Conservation (phyloP, 2,329 filamentous ascomycete species). For the Claviceps lovelessii region DNA sequence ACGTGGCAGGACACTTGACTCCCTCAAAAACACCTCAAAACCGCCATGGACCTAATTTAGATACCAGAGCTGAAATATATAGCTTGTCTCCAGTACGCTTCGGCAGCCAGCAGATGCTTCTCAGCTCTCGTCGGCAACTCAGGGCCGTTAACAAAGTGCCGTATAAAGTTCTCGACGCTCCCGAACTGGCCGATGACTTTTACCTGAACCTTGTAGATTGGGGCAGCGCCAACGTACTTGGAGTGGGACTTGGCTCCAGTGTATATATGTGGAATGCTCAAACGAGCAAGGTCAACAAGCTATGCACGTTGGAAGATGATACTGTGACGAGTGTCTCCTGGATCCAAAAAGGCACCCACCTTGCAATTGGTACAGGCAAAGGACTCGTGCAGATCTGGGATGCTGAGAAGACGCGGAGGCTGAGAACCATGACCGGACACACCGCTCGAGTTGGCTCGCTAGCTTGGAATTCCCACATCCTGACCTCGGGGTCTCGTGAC, state of each 20-base stretch:
- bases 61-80: constrained; percentile 85
- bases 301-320: constrained; percentile 86
- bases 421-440: constrained; percentile 95
- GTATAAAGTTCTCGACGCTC: constrained; percentile 93
- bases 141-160: constrained; percentile 89
- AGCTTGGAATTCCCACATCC: constrained; percentile 95
- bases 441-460: constrained; percentile 83
- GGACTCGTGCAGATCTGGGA: constrained; percentile 97
- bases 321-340: constrained; percentile 93
- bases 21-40: constrained; percentile 82
- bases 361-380: constrained; percentile 89
- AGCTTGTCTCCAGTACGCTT: constrained; percentile 88
- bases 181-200: constrained; percentile 91
- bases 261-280: constrained; percentile 99
- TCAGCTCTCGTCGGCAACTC: constrained; percentile 78
- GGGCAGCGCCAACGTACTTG: constrained; percentile 88
- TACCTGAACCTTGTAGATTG: constrained; percentile 96
- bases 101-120: constrained; percentile 81
- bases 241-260: constrained; percentile 79
- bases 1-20: constrained; percentile 67
- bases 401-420: constrained; percentile 66
- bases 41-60: constrained; percentile 73
- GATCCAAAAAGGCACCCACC: constrained; percentile 94
- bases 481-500: constrained; percentile 89
- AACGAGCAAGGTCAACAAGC: constrained; percentile 77